Evolutionary conservation across 208 protist species (phyloP).

Genomic region (Leishmania martiniquensis): DNA sequence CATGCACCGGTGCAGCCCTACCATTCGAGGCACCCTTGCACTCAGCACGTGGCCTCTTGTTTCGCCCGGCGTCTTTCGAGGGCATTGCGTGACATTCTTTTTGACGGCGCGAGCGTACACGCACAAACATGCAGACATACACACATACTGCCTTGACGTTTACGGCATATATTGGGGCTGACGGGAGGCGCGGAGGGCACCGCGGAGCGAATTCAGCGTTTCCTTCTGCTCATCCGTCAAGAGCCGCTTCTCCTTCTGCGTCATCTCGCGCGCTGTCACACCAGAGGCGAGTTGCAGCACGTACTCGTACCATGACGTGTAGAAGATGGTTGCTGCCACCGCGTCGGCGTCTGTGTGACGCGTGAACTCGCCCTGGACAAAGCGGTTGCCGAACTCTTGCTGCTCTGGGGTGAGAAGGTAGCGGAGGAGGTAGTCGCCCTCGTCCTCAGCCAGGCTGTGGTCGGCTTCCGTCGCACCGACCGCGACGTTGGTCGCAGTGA

Average conservation of each 20-base stretch:
- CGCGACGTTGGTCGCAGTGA: background rate
- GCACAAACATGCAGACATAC: background rate
- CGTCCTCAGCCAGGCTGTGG: background rate
- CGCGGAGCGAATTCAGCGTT: conserved; percentile 64
- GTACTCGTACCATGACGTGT: conserved; percentile 88
- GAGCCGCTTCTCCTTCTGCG: conserved; percentile 64
- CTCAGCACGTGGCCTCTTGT: too few species aligned
- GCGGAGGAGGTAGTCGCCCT: conserved; percentile 47
- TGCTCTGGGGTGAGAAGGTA: conserved; percentile 74
- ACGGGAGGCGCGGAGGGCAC: conserved; percentile 30
- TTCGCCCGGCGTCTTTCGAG: too few species aligned
- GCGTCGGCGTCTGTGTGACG: conserved; percentile 76
- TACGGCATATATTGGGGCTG: conserved; percentile 47
- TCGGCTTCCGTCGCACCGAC: background rate
- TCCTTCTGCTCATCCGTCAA: conserved; percentile 84
- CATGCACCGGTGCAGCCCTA: too few species aligned
- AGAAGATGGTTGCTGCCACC: conserved; percentile 70
- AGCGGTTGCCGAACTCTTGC: conserved; percentile 85
- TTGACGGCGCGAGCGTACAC: background rate
- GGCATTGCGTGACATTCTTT: too few species aligned
- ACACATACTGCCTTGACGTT: background rate
- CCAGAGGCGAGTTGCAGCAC: conserved; percentile 77
- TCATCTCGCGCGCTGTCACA: conserved; percentile 74
- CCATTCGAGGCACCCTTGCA: too few species aligned
- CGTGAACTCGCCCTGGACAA: conserved; percentile 80